Evolutionary conservation across 345 rosid genomes (phyloP), one percentile per base, ranked within the genome.

Genomic region (Pugionium dolabratum): DNA sequence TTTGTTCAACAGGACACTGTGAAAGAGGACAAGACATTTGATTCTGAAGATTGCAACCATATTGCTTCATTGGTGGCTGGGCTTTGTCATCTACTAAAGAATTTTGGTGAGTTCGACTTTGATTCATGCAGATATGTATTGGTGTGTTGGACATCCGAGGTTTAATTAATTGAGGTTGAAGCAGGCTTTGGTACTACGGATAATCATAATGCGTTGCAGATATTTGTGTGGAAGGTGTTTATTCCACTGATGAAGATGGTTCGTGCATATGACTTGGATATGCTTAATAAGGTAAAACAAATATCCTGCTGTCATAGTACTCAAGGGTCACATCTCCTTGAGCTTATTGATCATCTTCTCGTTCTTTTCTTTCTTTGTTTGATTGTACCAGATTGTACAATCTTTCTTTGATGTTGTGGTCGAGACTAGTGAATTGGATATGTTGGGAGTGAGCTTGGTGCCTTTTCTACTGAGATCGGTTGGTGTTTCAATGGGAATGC

Each of bases 31-130:
- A 74, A 71, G 42, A 76, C 67, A 39, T 69, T 83, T 71, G 84
- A 81, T 57, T 58, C 80, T 27, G 75, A 70, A 53, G 76, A 55
- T 10, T 71, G 74, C 49, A 72, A 74, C 61, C 63, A 76, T 64
- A 63, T 86, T 53, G 54, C 50, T 39, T 79, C 97, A 37, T 73
- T 82, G 84, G 83, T 88, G 50, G 64, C 76, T 35, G 88, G 92
- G 66, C 85, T 90, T 70, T 86, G 96, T 75, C 87, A 93, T 78
- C 83, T 93, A 63, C 79, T 86, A 4, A 82, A 85, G 64, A 82
- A 65, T 67, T 54, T 25, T 35, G 86, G 98, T 90, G 64, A 81
- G 89, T 73, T 59, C 5, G 11, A 2, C 18, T 31, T 47, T 41
- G 36, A 41, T 10, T 45, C 10, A 18, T 41, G 56, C 2, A 7